These are phyloP conservation scores for Starmerella bombicola DNA, from an alignment of 805 yeast species.

Conservation along the genomic window DNA sequence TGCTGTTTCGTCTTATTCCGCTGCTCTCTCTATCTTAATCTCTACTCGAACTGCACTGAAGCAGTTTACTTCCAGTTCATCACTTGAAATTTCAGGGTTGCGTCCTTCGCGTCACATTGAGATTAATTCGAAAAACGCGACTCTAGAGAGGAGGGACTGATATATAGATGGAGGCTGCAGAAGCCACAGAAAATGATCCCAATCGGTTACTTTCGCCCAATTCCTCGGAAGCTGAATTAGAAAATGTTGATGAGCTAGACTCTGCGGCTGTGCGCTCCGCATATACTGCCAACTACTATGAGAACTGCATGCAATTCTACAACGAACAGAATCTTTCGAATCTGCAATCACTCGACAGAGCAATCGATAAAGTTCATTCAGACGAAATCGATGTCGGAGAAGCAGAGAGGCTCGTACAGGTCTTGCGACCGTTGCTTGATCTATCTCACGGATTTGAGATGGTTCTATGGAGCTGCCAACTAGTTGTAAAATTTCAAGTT, in stretches of 20 bases:
- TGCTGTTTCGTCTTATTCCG: too few species aligned
- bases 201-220: background rate
- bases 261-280: background rate
- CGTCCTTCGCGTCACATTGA: too few species aligned
- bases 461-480: background rate
- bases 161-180: too few species aligned
- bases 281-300: slow-evolving; percentile 2
- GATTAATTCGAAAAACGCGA: too few species aligned
- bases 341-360: background rate
- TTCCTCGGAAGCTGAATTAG: background rate
- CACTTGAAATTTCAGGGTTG: too few species aligned
- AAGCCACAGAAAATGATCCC: too few species aligned
- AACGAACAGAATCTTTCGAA: background rate
- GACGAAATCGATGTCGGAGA: slow-evolving; percentile 5
- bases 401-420: slow-evolving; percentile 1
- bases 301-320: background rate
- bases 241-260: background rate
- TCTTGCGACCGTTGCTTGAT: background rate
- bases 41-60: too few species aligned
- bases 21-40: too few species aligned
- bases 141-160: too few species aligned
- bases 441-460: background rate
- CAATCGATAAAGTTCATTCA: background rate
- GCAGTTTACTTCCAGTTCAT: too few species aligned
- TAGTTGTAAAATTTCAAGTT: slow-evolving; percentile 2